Evolutionary conservation across 2,329 filamentous ascomycete species (phyloP).

Genomic region (Epichloe amarillans): DNA sequence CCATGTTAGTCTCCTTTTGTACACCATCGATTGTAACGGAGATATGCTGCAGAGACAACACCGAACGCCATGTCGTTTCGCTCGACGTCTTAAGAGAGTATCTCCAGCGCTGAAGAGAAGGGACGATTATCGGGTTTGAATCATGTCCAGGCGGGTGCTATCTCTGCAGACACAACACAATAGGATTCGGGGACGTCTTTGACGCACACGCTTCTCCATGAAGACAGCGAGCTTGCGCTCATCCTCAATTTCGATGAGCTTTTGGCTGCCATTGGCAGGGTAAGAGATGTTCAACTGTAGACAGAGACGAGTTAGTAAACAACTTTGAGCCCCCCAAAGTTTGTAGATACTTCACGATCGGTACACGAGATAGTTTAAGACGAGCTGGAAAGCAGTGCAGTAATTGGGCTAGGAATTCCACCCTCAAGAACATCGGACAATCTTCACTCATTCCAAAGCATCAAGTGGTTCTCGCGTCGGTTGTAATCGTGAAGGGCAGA

Average conservation of each 20-base stretch:
- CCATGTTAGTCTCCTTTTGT: conserved; percentile 18
- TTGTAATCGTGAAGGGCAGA: neutral
- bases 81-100: neutral
- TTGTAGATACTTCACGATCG: neutral
- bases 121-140: neutral
- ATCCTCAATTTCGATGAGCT: conserved; percentile 98
- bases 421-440: neutral
- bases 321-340: neutral
- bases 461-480: neutral
- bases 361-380: neutral
- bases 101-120: neutral
- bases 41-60: neutral
- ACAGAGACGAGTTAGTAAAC: conserved; percentile 19
- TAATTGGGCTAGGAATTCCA: neutral
- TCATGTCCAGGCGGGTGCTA: neutral
- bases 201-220: conserved; percentile 88
- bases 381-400: neutral
- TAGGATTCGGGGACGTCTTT: neutral
- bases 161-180: neutral
- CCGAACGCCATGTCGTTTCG: neutral
- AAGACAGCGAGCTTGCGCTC: conserved; percentile 98
- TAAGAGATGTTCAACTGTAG: conserved; percentile 55
- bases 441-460: neutral
- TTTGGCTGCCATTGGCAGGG: conserved; percentile 99
- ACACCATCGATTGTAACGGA: too few species aligned